phyloP scores from a whole-genome alignment of 2,329 filamentous ascomycete species.

The Fusarium haematococcum region DNA sequence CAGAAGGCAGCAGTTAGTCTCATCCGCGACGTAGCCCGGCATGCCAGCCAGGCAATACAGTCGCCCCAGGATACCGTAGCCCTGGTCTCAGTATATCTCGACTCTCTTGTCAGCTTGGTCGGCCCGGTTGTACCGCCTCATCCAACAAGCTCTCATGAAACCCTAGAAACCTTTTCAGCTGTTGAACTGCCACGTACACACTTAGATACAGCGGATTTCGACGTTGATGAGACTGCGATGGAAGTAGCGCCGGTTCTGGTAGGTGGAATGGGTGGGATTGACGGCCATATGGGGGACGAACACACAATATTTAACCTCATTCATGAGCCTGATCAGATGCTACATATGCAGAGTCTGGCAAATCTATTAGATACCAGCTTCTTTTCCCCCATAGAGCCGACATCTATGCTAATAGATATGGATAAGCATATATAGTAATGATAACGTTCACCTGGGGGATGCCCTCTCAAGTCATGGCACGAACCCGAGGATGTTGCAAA shows the following conservation, averaged over 20 bases:
- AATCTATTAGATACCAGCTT: slow-evolving; percentile 25
- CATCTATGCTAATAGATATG: too few species aligned
- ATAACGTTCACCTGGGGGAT: too few species aligned
- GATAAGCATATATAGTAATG: too few species aligned
- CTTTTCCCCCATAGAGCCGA: slow-evolving; percentile 7
- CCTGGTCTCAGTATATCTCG: slow-evolving; percentile 11
- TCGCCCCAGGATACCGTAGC: slow-evolving; percentile 29
- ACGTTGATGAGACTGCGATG: not conserved
- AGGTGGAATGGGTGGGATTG: not conserved
- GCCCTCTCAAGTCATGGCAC: too few species aligned
- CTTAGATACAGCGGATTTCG: not conserved
- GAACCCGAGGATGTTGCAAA: too few species aligned
- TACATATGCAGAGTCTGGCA: slow-evolving; percentile 26
- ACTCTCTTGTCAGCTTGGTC: slow-evolving; percentile 1
- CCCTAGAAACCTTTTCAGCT: not conserved
- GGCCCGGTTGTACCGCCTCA: not conserved
- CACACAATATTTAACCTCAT: not conserved
- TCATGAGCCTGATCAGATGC: slow-evolving; percentile 8
- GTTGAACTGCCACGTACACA: not conserved
- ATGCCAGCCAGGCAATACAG: slow-evolving; percentile 10
- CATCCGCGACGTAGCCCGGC: slow-evolving; percentile 12
- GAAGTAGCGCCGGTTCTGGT: slow-evolving; percentile 8
- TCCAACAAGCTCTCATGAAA: not conserved
- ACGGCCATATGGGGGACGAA: not conserved
- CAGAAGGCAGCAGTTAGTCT: slow-evolving; percentile 17